A percentile compares a stretch with the other conserved stretches of the same genome.
These are phyloP conservation scores for Coelastrella sp. DNA, from an alignment of 139 green algal species.

Conservation along the genomic window DNA sequence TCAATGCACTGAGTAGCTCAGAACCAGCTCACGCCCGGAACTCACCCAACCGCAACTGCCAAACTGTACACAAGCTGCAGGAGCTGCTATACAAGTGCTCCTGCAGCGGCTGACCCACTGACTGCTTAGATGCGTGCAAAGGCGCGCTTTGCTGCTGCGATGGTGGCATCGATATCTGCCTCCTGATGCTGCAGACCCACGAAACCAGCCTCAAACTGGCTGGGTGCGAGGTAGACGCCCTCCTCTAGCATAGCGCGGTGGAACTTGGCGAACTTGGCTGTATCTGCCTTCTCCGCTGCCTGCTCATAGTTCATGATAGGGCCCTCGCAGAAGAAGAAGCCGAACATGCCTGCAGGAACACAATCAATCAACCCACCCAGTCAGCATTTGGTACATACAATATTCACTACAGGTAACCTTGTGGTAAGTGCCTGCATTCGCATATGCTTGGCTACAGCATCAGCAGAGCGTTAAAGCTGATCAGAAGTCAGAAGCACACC, in stretches of 20 bases:
- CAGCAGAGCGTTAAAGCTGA: no score
- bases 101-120: background rate
- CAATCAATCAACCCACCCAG: background rate
- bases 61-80: background rate
- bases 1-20: background rate
- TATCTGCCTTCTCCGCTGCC: constrained; percentile 88
- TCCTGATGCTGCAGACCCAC: constrained; percentile 95
- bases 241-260: constrained; percentile 98
- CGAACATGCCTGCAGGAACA: constrained; percentile 93
- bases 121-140: constrained; percentile 76
- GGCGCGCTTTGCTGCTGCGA: constrained; percentile 86
- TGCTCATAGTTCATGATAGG: constrained; percentile 94
- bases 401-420: no score
- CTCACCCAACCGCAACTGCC: no score
- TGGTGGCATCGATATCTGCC: constrained; percentile 95
- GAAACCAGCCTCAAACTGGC: constrained; percentile 97
- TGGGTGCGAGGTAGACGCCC: constrained; percentile 98
- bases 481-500: no score
- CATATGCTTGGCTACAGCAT: no score
- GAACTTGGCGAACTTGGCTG: constrained; percentile 96
- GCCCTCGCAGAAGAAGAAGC: constrained; percentile 99
- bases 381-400: no score
- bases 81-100: background rate
- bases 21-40: background rate
- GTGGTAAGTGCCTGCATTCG: no score